These are phyloP conservation scores for Ophiostoma quercus DNA, from an alignment of 2,329 filamentous ascomycete species.

Conservation along the genomic window DNA sequence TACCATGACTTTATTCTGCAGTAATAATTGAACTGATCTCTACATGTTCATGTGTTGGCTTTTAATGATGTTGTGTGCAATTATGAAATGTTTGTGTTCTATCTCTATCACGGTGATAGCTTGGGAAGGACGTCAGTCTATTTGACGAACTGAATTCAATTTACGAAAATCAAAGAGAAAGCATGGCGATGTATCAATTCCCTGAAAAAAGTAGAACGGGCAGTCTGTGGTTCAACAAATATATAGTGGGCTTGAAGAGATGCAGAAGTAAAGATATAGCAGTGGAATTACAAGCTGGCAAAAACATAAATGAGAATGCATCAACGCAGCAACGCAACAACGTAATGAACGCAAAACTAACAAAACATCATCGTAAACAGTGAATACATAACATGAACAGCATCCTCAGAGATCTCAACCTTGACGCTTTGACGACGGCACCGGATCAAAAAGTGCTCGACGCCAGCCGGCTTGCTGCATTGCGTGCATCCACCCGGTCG, in stretches of 20 bases:
- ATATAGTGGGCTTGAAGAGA: not conserved
- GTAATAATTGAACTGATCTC: too few species aligned
- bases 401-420: not conserved
- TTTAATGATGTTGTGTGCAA: too few species aligned
- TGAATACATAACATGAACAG: not conserved
- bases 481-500: constrained; percentile 89
- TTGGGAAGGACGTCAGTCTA: too few species aligned
- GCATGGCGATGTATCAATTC: too few species aligned
- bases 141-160: too few species aligned
- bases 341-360: not conserved
- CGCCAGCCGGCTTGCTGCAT: constrained; percentile 88
- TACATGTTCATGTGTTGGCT: too few species aligned
- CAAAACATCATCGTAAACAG: not conserved
- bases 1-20: too few species aligned
- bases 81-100: too few species aligned
- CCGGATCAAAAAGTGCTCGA: constrained; percentile 74
- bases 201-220: not conserved
- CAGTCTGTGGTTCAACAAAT: not conserved
- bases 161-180: too few species aligned
- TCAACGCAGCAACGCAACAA: not conserved
- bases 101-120: too few species aligned
- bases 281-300: not conserved
- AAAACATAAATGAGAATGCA: not conserved
- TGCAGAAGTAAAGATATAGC: not conserved
- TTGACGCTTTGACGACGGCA: not conserved